These are phyloP conservation scores for Chaetomiaceae sp. DNA, from an alignment of 2,329 filamentous ascomycete genomes.

Conservation along the genomic window DNA sequence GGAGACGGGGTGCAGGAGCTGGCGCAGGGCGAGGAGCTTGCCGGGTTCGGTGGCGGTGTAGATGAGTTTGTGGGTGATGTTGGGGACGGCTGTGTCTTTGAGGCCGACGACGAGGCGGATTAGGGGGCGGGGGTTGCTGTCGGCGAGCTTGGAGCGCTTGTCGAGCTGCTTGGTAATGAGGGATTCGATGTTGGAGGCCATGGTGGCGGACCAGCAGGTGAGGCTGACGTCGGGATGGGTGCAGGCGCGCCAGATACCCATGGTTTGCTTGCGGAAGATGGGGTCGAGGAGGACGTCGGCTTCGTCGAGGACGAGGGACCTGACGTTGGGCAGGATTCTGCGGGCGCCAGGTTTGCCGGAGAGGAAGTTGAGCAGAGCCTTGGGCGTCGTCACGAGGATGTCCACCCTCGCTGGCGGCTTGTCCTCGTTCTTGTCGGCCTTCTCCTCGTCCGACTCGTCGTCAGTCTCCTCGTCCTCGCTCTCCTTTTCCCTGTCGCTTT, in stretches of 20 bases:
- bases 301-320: conserved; percentile 80
- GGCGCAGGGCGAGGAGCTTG: conserved; percentile 85
- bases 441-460: conserved; percentile 13
- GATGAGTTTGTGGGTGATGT: conserved; percentile 80
- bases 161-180: conserved; percentile 66
- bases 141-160: conserved; percentile 50
- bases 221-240: conserved; percentile 64
- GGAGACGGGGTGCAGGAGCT: conserved; percentile 74
- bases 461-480: not conserved
- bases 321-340: conserved; percentile 60
- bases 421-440: conserved; percentile 17
- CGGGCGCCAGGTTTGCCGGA: conserved; percentile 40
- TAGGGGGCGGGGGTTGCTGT: conserved; percentile 46
- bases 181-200: conserved; percentile 87
- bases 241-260: conserved; percentile 78
- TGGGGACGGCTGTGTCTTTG: conserved; percentile 92
- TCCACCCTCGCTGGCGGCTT: conserved; percentile 65
- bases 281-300: conserved; percentile 91
- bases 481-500: conserved; percentile 4
- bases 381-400: conserved; percentile 75
- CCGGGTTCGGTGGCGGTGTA: conserved; percentile 92
- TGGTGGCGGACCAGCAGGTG: conserved; percentile 93
- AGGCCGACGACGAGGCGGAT: conserved; percentile 89
- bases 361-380: conserved; percentile 72
- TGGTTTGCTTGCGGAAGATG: conserved; percentile 83